A percentile compares a stretch with the other conserved stretches of the same genome.
These are phyloP conservation scores for Clonostachys chloroleuca DNA, from an alignment of 2,329 filamentous ascomycete species.

Conservation along the genomic window DNA sequence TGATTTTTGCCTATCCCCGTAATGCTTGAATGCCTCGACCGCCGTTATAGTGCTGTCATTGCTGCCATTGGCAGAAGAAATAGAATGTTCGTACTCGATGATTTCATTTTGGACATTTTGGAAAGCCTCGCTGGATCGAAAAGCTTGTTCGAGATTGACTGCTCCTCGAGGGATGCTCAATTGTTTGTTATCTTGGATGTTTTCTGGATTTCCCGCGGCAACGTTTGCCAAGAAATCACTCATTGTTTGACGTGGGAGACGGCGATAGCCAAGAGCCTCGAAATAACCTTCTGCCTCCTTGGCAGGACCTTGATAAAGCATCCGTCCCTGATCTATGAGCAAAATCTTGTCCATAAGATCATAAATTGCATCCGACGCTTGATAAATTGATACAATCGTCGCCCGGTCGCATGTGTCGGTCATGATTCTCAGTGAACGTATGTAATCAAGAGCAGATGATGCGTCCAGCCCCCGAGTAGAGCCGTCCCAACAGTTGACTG, in stretches of 20 bases:
- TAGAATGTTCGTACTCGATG: slow-evolving; percentile 7
- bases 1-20: slow-evolving; percentile 46
- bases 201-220: not conserved
- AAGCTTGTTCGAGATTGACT: slow-evolving; percentile 59
- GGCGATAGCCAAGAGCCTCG: slow-evolving; percentile 1
- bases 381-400: slow-evolving; percentile 62
- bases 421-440: slow-evolving; percentile 59
- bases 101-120: slow-evolving; percentile 53
- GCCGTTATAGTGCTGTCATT: not conserved
- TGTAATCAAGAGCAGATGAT: slow-evolving; percentile 69
- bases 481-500: not conserved
- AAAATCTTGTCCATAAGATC: slow-evolving; percentile 72
- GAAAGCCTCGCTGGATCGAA: slow-evolving; percentile 54
- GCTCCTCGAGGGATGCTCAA: slow-evolving; percentile 19
- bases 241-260: slow-evolving; percentile 2
- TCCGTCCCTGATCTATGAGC: slow-evolving; percentile 64
- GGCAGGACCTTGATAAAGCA: slow-evolving; percentile 2
- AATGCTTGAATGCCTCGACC: not conserved
- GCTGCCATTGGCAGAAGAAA: not conserved
- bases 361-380: slow-evolving; percentile 67
- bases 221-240: slow-evolving; percentile 3
- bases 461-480: slow-evolving; percentile 68
- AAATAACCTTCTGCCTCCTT: slow-evolving; percentile 2
- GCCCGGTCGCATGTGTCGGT: slow-evolving; percentile 47
- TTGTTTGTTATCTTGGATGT: too few relatives aligned